Evolutionary conservation across 2,329 filamentous ascomycete genomes (phyloP), one percentile per base, ranked within the genome.

Genomic region (Xylaria sp.): DNA sequence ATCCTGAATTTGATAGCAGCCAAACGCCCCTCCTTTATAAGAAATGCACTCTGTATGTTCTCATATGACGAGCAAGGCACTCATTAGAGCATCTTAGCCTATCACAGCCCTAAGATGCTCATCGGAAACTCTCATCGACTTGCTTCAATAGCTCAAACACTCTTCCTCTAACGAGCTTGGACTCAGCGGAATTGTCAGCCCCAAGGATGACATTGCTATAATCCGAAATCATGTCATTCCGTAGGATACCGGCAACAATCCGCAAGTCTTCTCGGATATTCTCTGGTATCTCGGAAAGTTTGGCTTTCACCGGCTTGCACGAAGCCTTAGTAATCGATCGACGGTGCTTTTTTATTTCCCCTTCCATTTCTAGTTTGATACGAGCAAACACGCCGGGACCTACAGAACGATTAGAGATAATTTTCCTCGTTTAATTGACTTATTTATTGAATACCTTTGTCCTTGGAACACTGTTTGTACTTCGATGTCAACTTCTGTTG

Each of bases 341-440:
- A 8, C 50, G n/a, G 15, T 69, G 7, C 4, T 43, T 25, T 20
- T 9, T 39, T 2, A 74, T 48, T 13, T 67, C 53, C 2, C 41
- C 20, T 20, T 61, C 18, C 65, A 74, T 70, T 18, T 4, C 20
- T 0, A 58, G 15, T 52, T 65, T 60, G 2, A 73, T 72, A 48
- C 70, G 71, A 2, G 28, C 13, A 57, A 73, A 73, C 28, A 69
- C 67, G 7, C 72, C 72, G 20, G 9, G 56, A 36, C 72, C 71
- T 73, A 34, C 34, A 41, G 2, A 32, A 4, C 18, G 13, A n/a
- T 46, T 43, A 41, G 32, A 25, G 28, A 58, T 46, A 43, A n/a
- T 41, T n/a, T 10, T n/a, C 7, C 12, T 48, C 25, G 9, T 52
- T 12, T 25, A 39, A n/a, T 46, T 3, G 9, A 13, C n/a, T 34